These are phyloP conservation scores for Auricularia sp. DNA, from an alignment of 768 basidiomycete species.

Conservation along the genomic window DNA sequence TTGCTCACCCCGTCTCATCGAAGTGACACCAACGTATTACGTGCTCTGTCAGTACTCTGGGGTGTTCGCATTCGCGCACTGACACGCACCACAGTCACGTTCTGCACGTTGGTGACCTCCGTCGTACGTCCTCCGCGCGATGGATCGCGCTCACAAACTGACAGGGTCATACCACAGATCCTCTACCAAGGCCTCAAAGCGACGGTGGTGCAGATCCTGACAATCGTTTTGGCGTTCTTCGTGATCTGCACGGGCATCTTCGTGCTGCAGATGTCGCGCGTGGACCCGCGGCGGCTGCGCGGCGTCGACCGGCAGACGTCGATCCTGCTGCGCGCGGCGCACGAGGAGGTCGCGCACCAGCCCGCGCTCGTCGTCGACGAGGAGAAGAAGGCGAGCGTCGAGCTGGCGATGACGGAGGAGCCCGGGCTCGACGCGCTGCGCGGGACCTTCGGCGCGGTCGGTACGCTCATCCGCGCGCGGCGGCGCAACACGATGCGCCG, in stretches of 20 bases:
- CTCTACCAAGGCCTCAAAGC: conserved; percentile 37
- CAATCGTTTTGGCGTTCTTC: conserved; percentile 35
- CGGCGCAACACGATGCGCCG: background rate
- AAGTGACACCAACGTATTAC: conserved; percentile 27
- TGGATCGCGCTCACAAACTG: background rate
- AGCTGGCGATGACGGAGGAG: conserved; percentile 26
- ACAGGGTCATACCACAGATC: conserved; percentile 9
- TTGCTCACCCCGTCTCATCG: background rate
- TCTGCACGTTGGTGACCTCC: conserved; percentile 28
- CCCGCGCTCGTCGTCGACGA: conserved; percentile 17
- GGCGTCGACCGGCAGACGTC: conserved; percentile 33
- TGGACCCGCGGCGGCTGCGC: conserved; percentile 31
- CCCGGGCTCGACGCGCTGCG: conserved; percentile 36
- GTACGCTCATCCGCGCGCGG: conserved; percentile 10
- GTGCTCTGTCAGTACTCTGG: conserved; percentile 16
- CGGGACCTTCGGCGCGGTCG: conserved; percentile 10
- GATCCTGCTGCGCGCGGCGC: conserved; percentile 31
- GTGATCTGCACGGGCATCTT: conserved; percentile 33
- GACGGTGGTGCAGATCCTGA: conserved; percentile 26
- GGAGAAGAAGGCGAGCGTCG: conserved; percentile 4
- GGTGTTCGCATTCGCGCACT: background rate
- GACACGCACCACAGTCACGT: conserved; percentile 18
- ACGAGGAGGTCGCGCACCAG: conserved; percentile 23
- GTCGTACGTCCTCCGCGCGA: conserved; percentile 7
- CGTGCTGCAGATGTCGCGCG: conserved; percentile 32